Percentiles rank a stretch among this genome's conserved stretches.
Conservation (phyloP, 139 green algal genomes). For the Asterochloris erici region DNA sequence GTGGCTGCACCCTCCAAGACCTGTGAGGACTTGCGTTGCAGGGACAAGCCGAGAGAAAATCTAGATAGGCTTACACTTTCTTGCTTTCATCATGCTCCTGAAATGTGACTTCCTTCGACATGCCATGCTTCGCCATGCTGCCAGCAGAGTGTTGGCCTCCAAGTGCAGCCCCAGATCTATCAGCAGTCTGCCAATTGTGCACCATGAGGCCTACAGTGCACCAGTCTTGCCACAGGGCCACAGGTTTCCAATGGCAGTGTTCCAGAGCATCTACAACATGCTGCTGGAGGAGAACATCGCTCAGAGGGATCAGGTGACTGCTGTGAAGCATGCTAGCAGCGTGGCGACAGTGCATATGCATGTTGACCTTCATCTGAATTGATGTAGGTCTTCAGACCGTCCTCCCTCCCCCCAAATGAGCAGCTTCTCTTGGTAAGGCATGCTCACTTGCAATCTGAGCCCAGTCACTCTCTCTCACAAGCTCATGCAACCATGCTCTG, state of each 20-base stretch:
- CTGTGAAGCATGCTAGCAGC: not conserved
- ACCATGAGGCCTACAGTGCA: constrained; percentile 62
- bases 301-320: constrained; percentile 26
- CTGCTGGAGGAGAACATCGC: constrained; percentile 46
- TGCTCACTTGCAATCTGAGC: not conserved
- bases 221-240: constrained; percentile 60
- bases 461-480: not conserved
- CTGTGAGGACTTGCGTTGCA: too few species aligned
- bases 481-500: not conserved
- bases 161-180: too few species aligned
- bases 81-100: too few species aligned
- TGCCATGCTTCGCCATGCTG: too few species aligned
- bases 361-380: not conserved
- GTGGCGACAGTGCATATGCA: not conserved
- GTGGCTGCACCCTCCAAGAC: too few species aligned
- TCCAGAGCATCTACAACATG: constrained; percentile 44
- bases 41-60: too few species aligned
- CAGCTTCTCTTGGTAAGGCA: constrained; percentile 31
- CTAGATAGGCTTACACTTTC: too few species aligned
- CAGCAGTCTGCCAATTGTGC: constrained; percentile 40
- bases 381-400: constrained; percentile 22
- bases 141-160: too few species aligned
- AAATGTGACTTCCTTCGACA: too few species aligned
- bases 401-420: constrained; percentile 11
- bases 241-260: constrained; percentile 80